Percentiles rank a stretch among this genome's conserved stretches.
phyloP scores from a whole-genome alignment of 768 basidiomycete species.

The Hydnomerulius pinastri region DNA sequence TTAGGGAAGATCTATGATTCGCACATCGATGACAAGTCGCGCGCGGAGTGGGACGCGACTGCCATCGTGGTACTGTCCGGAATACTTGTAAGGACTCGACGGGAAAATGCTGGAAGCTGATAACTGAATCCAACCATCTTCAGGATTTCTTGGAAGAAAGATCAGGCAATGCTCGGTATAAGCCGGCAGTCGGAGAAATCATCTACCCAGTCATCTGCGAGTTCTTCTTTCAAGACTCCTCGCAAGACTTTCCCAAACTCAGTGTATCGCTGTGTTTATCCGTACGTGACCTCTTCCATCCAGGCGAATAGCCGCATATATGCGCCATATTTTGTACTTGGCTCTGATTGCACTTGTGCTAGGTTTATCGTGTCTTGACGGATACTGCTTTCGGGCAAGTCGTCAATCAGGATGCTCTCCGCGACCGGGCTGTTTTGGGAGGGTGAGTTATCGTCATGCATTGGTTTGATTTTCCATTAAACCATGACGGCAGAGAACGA shows the following conservation, averaged over 20 bases:
- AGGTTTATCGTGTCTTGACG: conserved; percentile 57
- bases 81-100: conserved; percentile 39
- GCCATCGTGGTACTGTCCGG: conserved; percentile 54
- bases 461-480: neutral
- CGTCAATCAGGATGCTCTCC: conserved; percentile 47
- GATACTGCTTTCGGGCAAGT: conserved; percentile 45
- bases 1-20: conserved; percentile 40
- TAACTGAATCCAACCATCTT: conserved; percentile 19
- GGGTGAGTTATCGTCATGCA: conserved; percentile 38
- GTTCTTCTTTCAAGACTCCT: conserved; percentile 36
- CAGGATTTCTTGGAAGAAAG: conserved; percentile 26
- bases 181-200: conserved; percentile 26
- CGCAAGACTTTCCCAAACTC: conserved; percentile 16
- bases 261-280: conserved; percentile 26
- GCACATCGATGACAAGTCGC: conserved; percentile 15
- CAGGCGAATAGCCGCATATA: conserved; percentile 25
- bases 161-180: conserved; percentile 19
- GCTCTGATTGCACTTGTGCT: conserved; percentile 20
- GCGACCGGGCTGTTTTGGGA: conserved; percentile 46
- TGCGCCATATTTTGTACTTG: conserved; percentile 20
- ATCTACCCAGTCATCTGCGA: conserved; percentile 38
- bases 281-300: conserved; percentile 14
- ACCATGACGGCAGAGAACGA: conserved; percentile 34
- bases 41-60: conserved; percentile 46
- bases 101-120: neutral